A percentile compares a stretch with the other conserved stretches of the same genome.
Evolutionary conservation across 495 filamentous ascomycete species (phyloP).

Genomic region (Xanthoparmelia taractica): DNA sequence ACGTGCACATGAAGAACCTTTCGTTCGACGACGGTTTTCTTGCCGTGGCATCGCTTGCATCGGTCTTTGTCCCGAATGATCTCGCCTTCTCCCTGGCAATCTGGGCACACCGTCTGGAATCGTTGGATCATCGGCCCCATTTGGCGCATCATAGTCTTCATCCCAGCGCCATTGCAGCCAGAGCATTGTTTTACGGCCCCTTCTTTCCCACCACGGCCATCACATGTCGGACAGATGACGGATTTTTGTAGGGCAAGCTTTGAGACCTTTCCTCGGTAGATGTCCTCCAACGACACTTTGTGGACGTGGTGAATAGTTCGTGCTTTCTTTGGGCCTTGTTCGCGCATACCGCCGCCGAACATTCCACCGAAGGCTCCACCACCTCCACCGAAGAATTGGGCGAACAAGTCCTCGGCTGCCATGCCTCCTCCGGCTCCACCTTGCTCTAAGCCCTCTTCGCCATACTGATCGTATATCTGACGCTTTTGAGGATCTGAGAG

Average conservation of each 20-base stretch:
- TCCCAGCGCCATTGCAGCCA: constrained; percentile 85
- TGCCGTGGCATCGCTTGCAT: constrained; percentile 89
- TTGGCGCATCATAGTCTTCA: constrained; percentile 99
- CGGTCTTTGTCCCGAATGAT: constrained; percentile 90
- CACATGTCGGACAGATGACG: constrained; percentile 91
- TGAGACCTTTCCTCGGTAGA: constrained; percentile 95
- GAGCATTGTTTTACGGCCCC: constrained; percentile 87
- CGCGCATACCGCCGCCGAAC: constrained; percentile 75
- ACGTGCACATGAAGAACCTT: constrained; percentile 98
- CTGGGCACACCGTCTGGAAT: constrained; percentile 97
- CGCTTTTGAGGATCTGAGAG: constrained; percentile 90
- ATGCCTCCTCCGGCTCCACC: constrained; percentile 78
- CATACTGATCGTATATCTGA: constrained; percentile 89
- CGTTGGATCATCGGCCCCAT: constrained; percentile 99
- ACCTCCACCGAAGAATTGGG: constrained; percentile 93
- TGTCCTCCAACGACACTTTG: constrained; percentile 95
- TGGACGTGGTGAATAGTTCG: constrained; percentile 95
- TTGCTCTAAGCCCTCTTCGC: constrained; percentile 88
- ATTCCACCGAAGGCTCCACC: constrained; percentile 75
- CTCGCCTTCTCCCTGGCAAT: constrained; percentile 96
- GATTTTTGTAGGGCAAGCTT: constrained; percentile 97
- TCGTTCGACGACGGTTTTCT: constrained; percentile 95
- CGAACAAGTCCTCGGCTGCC: constrained; percentile 94
- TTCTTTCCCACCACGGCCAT: constrained; percentile 94
- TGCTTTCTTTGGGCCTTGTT: constrained; percentile 83